phyloP scores from a whole-genome alignment of 352 stramenopile species.

The Globisporangium iwayamae region DNA sequence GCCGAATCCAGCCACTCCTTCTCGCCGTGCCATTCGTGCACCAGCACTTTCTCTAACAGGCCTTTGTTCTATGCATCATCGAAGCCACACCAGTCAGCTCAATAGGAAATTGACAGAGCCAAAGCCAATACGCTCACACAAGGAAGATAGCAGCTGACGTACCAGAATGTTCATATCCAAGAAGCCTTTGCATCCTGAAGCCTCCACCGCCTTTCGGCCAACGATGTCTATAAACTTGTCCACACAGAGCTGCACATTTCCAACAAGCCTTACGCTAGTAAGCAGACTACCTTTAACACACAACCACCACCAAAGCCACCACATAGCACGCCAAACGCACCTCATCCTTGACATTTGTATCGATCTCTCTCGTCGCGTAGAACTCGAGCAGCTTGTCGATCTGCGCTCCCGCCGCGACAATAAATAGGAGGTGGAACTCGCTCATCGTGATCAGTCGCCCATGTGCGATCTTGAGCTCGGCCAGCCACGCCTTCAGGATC shows the following conservation, averaged over 20 bases:
- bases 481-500: slow-evolving; percentile 53
- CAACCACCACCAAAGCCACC: not conserved
- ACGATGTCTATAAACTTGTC: slow-evolving; percentile 78
- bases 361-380: slow-evolving; percentile 45
- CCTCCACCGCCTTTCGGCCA: slow-evolving; percentile 41
- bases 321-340: slow-evolving; percentile 13
- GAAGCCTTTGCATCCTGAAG: slow-evolving; percentile 53
- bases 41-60: slow-evolving; percentile 63
- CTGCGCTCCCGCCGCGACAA: slow-evolving; percentile 36
- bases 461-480: slow-evolving; percentile 38
- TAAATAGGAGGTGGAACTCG: slow-evolving; percentile 57
- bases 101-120: not conserved
- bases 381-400: slow-evolving; percentile 41
- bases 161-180: slow-evolving; percentile 82
- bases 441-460: slow-evolving; percentile 66
- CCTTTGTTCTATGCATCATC: slow-evolving; percentile 26
- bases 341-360: slow-evolving; percentile 56
- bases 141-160: slow-evolving; percentile 4
- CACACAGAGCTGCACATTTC: slow-evolving; percentile 34
- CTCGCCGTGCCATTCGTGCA: slow-evolving; percentile 63
- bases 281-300: not conserved
- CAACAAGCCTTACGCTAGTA: slow-evolving; percentile 1
- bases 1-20: slow-evolving; percentile 54
- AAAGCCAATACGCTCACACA: not conserved
- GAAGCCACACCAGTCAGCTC: slow-evolving; percentile 5